Base-by-base conservation (phyloP, 345 rosid genomes). In the Salix caprea region DNA sequence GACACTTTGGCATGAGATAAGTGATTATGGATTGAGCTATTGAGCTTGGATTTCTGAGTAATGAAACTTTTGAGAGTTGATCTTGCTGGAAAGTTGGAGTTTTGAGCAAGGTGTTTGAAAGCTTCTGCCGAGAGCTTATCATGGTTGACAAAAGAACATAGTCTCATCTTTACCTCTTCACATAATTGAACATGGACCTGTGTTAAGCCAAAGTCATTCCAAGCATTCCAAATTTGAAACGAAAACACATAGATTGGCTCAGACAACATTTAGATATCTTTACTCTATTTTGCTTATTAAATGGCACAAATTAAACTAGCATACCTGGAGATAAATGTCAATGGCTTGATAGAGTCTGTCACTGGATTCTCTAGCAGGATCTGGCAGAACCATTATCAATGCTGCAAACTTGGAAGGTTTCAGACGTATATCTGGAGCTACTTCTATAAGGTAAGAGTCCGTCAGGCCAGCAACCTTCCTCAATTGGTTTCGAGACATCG, bases 291-390 rank as follows among this genome's bases (percentile, higher is more conserved):
- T 19, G 58, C 58, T 52, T 52, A 18, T 52, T 2, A 18, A 58
- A 58, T 8, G 62, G 14, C 14, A 58, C 10, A 10, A 58, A 10
- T 28, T 15, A 16, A 16, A 15, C 26, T 60, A 39, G 28, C 12
- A 65, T 84, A 90, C 91, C 92, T 87, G 73, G 36, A 87, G 52
- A 69, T 87, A 90, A 40, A 86, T 75, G 77, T 87, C 90, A 34
- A 87, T 86, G 78, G 91, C 85, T 12, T 71, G 81, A 78, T 85
- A 87, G 65, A 87, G 78, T 46, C 40, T 67, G 54, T 87, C 89
- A 48, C 73, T 77, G 64, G 81, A 87, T 58, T 80, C 79, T 79
- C 90, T 85, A 48, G 85, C 86, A 70, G 74, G 72, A 74, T 84
- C 89, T 0, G 91, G 92, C 67, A 90, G 44, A 71, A 76, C 65